phyloP scores from a whole-genome alignment of 2,329 filamentous ascomycete species.

The Penicillium occitanis region DNA sequence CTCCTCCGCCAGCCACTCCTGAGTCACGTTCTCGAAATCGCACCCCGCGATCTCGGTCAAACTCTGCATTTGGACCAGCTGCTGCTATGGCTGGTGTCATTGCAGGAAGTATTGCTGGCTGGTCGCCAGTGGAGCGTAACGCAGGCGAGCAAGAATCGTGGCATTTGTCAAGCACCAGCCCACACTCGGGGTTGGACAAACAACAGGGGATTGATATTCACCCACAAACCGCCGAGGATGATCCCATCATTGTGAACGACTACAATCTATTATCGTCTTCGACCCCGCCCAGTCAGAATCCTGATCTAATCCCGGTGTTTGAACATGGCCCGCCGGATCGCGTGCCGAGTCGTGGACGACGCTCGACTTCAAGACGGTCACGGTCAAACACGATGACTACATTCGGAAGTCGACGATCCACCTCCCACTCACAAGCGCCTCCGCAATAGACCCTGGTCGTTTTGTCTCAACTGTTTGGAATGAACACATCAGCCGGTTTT shows the following conservation, averaged over 20 bases:
- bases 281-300: conserved; percentile 49
- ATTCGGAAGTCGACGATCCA: conserved; percentile 20
- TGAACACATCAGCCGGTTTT: not conserved
- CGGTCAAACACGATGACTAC: conserved; percentile 32
- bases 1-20: conserved; percentile 53
- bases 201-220: conserved; percentile 50
- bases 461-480: not conserved
- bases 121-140: conserved; percentile 59
- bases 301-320: conserved; percentile 46
- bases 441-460: conserved; percentile 25
- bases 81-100: conserved; percentile 66
- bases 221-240: conserved; percentile 46
- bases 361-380: conserved; percentile 39
- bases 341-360: conserved; percentile 35
- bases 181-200: conserved; percentile 41
- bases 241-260: conserved; percentile 44
- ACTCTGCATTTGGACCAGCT: conserved; percentile 58
- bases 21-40: conserved; percentile 52
- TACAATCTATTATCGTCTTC: conserved; percentile 32
- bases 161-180: conserved; percentile 38
- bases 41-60: conserved; percentile 57
- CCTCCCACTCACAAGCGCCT: conserved; percentile 28
- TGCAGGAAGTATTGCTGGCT: conserved; percentile 64
- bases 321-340: conserved; percentile 41
- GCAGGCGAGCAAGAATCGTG: conserved; percentile 39